Evolutionary conservation across 768 basidiomycete species (phyloP), one percentile per base, ranked within the genome.

Genomic region (Leucocoprinus leucothites): DNA sequence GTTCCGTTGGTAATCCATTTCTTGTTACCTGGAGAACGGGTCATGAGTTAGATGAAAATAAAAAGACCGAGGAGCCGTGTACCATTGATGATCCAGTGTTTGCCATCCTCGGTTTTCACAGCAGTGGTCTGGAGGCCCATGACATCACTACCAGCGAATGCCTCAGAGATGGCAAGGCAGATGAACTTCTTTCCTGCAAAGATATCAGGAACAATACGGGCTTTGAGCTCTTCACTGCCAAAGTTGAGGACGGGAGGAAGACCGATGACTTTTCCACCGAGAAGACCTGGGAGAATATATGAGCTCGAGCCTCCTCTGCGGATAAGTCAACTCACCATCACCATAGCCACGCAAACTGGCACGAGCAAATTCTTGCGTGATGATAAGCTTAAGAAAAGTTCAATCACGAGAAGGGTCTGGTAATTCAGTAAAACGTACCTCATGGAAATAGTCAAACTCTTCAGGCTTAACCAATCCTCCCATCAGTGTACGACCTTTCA

Each of bases 201-300:
- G 3, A 91, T 81, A 42, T 89, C 87, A 1, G 85, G 84, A 9
- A 89, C 71, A 38, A 87, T 69, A 63, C 74, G 78, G 24, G 77
- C 75, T 62, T 77, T 81, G 47, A 83, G 68, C 61, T 84, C 83
- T 13, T 82, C 80, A 38, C 80, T 80, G 9, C 85, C 94, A 61
- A 93, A 96, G 74, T 96, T 94, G 53, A 94, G 76, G n/a, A 94
- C 84, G 0, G 93, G 92, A 3, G 92, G 91, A 6, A 94, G 76
- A 41, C 91, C 91, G 54, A 94, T 94, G 63, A 93, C 88, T 63
- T 82, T 84, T 40, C 92, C 91, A 26, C 83, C 83, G 49, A 89
- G 75, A 50, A 92, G 75, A 61, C 85, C 69, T 82, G 48, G 14
- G n/a, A n/a, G 14, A 16, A 53, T 60, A 68, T 38, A 64, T 65